phyloP scores from a whole-genome alignment of 2,329 filamentous ascomycete genomes.

The Paracoccidioides brasiliensis region DNA sequence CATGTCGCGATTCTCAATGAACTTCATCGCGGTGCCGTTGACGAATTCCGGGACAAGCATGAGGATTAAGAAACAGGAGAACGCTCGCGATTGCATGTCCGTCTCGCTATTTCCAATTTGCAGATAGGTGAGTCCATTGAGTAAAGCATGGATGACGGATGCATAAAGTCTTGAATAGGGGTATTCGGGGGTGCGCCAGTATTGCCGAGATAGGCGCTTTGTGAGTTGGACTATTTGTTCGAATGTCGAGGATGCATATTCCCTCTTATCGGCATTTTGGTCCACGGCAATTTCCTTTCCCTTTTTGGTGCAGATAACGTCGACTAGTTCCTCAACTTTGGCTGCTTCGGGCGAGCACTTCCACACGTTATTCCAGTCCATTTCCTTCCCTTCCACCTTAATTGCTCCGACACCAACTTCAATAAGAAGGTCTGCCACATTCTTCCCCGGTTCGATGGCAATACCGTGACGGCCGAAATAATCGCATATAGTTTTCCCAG shows the following conservation, averaged over 20 bases:
- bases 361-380: conserved; percentile 62
- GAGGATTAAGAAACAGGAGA: conserved; percentile 51
- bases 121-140: conserved; percentile 64
- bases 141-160: conserved; percentile 52
- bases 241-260: conserved; percentile 49
- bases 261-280: conserved; percentile 21
- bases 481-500: conserved; percentile 47
- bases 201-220: conserved; percentile 52
- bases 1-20: conserved; percentile 53
- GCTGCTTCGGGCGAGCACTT: conserved; percentile 45
- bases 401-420: conserved; percentile 44
- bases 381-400: conserved; percentile 35
- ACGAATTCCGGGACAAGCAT: conserved; percentile 54
- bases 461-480: conserved; percentile 52
- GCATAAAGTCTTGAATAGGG: conserved; percentile 60
- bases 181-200: conserved; percentile 61
- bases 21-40: conserved; percentile 57
- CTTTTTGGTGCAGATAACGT: conserved; percentile 38
- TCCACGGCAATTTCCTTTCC: conserved; percentile 27
- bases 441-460: conserved; percentile 46
- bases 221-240: conserved; percentile 53
- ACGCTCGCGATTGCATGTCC: conserved; percentile 58
- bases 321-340: conserved; percentile 47
- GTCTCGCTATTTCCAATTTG: conserved; percentile 48
- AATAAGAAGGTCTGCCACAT: conserved; percentile 48